phyloP scores from a whole-genome alignment of 441 rosid genomes.

The Corymbia citriodora region DNA sequence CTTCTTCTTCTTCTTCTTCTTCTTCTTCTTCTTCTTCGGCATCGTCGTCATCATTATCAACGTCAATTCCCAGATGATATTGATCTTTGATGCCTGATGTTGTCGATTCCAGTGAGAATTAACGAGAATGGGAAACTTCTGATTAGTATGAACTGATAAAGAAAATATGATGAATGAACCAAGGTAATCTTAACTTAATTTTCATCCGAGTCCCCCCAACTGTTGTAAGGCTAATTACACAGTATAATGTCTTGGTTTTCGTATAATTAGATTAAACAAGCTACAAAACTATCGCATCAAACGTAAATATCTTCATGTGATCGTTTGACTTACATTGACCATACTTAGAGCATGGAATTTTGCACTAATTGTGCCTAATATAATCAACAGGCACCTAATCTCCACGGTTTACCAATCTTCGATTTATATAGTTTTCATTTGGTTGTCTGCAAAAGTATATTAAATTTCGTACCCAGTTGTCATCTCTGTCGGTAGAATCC shows the following conservation, averaged over 20 bases:
- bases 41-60: background rate
- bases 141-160: background rate
- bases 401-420: fast-evolving
- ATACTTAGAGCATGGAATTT: background rate
- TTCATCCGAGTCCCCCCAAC: too few relatives aligned
- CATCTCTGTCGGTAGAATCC: too few relatives aligned
- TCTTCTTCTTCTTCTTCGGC: background rate
- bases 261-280: too few relatives aligned
- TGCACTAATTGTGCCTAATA: background rate
- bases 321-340: background rate
- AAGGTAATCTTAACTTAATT: too few relatives aligned
- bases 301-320: background rate
- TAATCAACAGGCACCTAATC: background rate
- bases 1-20: too few relatives aligned
- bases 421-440: background rate
- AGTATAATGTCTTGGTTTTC: too few relatives aligned
- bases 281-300: too few relatives aligned
- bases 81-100: background rate
- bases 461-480: background rate
- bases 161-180: too few relatives aligned
- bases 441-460: background rate
- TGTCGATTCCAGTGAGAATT: background rate
- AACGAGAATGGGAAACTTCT: background rate
- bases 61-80: background rate
- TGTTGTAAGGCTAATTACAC: too few relatives aligned